These are phyloP conservation scores for Quercus dentata DNA, from an alignment of 306 rosid genomes.

Conservation along the genomic window DNA sequence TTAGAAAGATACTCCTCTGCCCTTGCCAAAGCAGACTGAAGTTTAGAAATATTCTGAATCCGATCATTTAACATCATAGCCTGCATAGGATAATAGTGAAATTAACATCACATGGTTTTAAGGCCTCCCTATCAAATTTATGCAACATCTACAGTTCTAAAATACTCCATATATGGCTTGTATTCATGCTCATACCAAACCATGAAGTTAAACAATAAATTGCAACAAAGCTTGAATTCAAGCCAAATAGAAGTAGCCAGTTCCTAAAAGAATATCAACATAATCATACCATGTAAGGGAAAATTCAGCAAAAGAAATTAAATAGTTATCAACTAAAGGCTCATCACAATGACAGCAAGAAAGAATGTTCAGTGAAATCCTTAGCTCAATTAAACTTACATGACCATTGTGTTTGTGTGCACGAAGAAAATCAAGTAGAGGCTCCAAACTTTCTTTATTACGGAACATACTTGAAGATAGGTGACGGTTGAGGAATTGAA, in stretches of 20 bases:
- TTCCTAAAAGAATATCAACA: no score
- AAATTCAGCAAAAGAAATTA: no score
- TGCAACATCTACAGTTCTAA: no score
- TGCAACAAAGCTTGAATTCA: no score
- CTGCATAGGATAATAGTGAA: conserved; percentile 36
- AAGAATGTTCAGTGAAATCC: neutral
- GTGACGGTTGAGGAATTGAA: conserved; percentile 94
- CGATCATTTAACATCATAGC: conserved; percentile 83
- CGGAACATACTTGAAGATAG: conserved; percentile 86
- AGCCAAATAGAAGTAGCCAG: no score
- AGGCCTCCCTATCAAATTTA: no score
- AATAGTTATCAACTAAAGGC: no score
- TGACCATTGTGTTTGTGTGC: conserved; percentile 70
- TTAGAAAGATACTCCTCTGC: conserved; percentile 78
- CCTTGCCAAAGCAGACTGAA: conserved; percentile 70
- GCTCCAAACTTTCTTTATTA: conserved; percentile 74
- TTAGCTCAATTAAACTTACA: conserved; percentile 42
- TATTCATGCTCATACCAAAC: no score
- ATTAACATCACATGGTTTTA: neutral
- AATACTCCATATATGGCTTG: no score
- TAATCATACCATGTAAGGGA: no score
- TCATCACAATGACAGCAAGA: no score
- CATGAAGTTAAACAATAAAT: no score
- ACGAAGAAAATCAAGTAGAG: conserved; percentile 87
- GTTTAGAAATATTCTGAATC: conserved; percentile 52